Conservation (phyloP, 257 asterid genomes). For the Mentha longifolia region DNA sequence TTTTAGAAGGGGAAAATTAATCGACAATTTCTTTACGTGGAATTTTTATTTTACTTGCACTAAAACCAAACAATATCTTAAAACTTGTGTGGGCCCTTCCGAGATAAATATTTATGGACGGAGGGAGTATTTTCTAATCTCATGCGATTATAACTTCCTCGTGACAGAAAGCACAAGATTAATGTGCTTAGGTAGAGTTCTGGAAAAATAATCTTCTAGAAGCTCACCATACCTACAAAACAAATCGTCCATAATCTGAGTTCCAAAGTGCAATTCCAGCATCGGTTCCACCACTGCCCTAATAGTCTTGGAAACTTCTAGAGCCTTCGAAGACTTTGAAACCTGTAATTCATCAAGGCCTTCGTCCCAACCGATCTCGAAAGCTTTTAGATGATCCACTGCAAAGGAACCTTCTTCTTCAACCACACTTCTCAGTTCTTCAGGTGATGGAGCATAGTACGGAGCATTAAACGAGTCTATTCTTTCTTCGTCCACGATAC, state of each 20-base stretch:
- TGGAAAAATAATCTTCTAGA: slow-evolving; percentile 48
- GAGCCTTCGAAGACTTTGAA: slow-evolving; percentile 37
- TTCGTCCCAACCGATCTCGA: slow-evolving; percentile 61
- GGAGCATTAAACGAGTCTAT: slow-evolving; percentile 61
- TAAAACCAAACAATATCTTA: no score
- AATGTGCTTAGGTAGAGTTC: slow-evolving; percentile 37
- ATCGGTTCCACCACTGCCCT: slow-evolving; percentile 77
- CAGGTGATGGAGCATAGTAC: slow-evolving; percentile 60
- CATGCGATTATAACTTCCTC: slow-evolving; percentile 8
- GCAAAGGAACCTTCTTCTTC: slow-evolving; percentile 55
- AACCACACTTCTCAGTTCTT: slow-evolving; percentile 50
- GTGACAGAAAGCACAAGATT: slow-evolving; percentile 57
- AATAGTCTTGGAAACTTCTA: slow-evolving; percentile 44
- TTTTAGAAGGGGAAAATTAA: no score
- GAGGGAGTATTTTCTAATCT: not conserved
- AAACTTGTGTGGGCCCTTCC: no score
- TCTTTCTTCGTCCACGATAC: slow-evolving; percentile 43
- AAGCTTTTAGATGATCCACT: slow-evolving; percentile 35
- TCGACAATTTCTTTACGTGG: no score
- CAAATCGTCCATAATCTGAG: slow-evolving; percentile 51
- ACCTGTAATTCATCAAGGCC: not conserved
- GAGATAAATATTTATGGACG: no score
- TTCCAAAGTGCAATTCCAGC: slow-evolving; percentile 57
- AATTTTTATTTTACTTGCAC: no score
- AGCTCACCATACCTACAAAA: slow-evolving; percentile 44